Conservation (phyloP, 1,284 basidiomycete genomes). For the Moniliophthora roreri region DNA sequence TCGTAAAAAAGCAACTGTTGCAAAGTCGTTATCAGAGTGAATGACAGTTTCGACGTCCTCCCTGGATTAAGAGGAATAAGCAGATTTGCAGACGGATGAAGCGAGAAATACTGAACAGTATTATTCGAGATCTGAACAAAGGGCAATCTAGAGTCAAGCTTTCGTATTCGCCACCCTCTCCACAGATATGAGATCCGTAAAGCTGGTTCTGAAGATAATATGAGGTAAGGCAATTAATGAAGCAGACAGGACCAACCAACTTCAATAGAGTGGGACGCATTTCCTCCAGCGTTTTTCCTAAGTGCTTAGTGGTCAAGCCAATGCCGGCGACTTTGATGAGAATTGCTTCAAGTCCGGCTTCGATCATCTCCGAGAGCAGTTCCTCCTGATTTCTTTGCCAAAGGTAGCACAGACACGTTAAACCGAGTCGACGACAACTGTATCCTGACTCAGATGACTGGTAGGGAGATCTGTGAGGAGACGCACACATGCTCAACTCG, state of each 20-base stretch:
- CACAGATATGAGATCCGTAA: conserved; percentile 94
- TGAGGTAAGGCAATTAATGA: neutral
- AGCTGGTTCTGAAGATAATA: conserved; percentile 59
- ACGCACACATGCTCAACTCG: conserved; percentile 95
- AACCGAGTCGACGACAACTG: conserved; percentile 79
- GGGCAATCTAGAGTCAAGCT: conserved; percentile 91
- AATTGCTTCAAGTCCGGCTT: conserved; percentile 77
- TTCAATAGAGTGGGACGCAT: conserved; percentile 76
- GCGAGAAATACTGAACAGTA: conserved; percentile 52
- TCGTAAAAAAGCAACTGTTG: conserved; percentile 86
- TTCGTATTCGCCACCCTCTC: conserved; percentile 99
- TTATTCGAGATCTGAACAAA: conserved; percentile 79
- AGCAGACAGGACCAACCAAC: conserved; percentile 48
- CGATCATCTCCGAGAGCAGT: conserved; percentile 86
- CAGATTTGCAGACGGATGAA: conserved; percentile 5
- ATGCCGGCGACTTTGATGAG: conserved; percentile 98
- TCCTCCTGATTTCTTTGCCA: conserved; percentile 92
- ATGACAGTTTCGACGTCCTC: conserved; percentile 69
- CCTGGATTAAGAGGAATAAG: conserved; percentile 32
- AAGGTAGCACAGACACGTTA: conserved; percentile 86
- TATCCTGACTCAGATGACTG: conserved; percentile 12
- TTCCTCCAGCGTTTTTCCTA: conserved; percentile 76
- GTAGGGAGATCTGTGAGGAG: neutral
- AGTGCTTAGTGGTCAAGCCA: conserved; percentile 77
- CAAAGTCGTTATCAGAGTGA: conserved; percentile 74